Base-by-base conservation (phyloP, 306 rosid species). In the Dicorynia guianensis region DNA sequence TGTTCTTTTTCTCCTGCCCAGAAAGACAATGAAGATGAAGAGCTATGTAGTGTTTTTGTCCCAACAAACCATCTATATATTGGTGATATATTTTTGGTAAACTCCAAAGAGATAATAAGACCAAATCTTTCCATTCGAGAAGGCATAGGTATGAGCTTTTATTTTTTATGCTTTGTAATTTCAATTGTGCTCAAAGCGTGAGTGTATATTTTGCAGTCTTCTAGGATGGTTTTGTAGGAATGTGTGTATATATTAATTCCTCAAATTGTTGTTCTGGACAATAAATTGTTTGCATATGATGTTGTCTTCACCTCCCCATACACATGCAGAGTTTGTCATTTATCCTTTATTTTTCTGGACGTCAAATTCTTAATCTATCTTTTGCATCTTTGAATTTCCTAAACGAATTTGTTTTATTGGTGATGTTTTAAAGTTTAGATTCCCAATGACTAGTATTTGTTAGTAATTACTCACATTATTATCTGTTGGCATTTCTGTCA, bases 41-140 rank as follows among this genome's bases (percentile, higher is more conserved):
- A 93, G 84, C 82, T 93, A 34, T 93, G 98, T 30, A 90, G 98
- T 71, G 98, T 93, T 69, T 93, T 90, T 71, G 93, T 93, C 84
- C 98, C 98, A 61, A 90, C 96, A 13, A 93, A 93, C 84, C 98
- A 90, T 81, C 86, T 93, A 13, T 93, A 88, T 79, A 85, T 93
- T 63, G 97, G 97, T n/a, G 97, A 93, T 65, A 87, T 93, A 76
- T 59, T 88, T 63, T 89, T 93, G 53, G 89, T 93, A 8, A 88
- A 74, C 85, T 88, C 96, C 72, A 83, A 85, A 76, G 96, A 93
- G 64, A 83, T 93, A 77, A 87, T 90, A 76, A 87, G 97, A 75
- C 97, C 97, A 59, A 93, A 93, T 82, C 87, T 93, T 52, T 93
- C 96, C 74, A 88, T 93, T 30, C 89, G 97, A 62, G 97, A 93